These are phyloP conservation scores for Tolypocladium sp. DNA, from an alignment of 2,329 filamentous ascomycete species.

Conservation along the genomic window DNA sequence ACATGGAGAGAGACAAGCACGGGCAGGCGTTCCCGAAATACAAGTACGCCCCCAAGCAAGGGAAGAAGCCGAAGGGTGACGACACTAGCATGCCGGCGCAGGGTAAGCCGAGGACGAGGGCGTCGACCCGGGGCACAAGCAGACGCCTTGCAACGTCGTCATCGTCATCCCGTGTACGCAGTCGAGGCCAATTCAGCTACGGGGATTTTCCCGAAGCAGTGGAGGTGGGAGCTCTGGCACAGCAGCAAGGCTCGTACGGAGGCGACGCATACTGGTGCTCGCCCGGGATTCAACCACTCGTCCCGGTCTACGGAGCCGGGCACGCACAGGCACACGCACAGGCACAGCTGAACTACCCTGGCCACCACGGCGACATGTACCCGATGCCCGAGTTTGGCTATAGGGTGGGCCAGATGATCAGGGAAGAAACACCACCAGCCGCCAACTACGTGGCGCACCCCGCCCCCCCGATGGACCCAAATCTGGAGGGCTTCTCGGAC, in stretches of 20 bases:
- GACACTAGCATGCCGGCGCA: background rate
- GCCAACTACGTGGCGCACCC: background rate
- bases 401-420: background rate
- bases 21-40: slow-evolving; percentile 79
- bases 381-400: background rate
- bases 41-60: slow-evolving; percentile 84
- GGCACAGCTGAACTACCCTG: background rate
- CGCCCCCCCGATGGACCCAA: background rate
- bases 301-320: background rate
- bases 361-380: background rate
- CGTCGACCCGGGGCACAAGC: background rate
- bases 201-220: background rate
- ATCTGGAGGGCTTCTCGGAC: background rate
- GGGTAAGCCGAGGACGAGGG: background rate
- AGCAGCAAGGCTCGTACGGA: background rate
- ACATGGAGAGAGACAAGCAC: slow-evolving; percentile 76
- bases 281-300: background rate
- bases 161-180: background rate
- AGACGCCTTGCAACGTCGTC: background rate
- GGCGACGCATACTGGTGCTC: background rate
- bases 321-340: background rate
- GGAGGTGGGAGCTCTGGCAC: background rate
- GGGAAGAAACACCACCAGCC: background rate
- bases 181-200: background rate
- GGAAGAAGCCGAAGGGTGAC: slow-evolving; percentile 24